Conservation (phyloP, 2,329 filamentous ascomycete species). For the Alternaria sp. region DNA sequence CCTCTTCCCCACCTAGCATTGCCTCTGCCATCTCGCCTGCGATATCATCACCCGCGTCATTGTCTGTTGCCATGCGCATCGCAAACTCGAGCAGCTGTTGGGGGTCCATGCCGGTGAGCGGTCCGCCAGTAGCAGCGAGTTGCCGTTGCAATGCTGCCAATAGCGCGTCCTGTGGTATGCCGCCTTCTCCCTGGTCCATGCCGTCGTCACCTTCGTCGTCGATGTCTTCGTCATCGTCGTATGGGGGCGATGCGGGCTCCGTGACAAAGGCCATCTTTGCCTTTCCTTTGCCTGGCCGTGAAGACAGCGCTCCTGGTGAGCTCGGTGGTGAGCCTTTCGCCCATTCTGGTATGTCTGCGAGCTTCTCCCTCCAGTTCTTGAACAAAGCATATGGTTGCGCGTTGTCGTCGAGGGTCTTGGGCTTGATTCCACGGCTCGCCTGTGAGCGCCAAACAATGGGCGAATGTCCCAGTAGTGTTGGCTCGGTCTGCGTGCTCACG, state of each 20-base stretch:
- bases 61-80: slow-evolving; percentile 53
- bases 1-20: slow-evolving; percentile 48
- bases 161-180: slow-evolving; percentile 49
- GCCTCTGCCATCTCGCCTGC: slow-evolving; percentile 52
- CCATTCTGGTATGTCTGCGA: slow-evolving; percentile 40
- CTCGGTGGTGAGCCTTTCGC: slow-evolving; percentile 23
- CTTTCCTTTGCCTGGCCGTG: slow-evolving; percentile 14
- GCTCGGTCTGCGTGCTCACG: slow-evolving; percentile 3
- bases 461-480: slow-evolving; percentile 24
- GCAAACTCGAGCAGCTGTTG: slow-evolving; percentile 52
- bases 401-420: slow-evolving; percentile 36
- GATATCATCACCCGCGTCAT: slow-evolving; percentile 52
- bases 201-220: slow-evolving; percentile 22
- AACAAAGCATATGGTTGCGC: slow-evolving; percentile 49
- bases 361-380: slow-evolving; percentile 54
- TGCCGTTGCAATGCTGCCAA: slow-evolving; percentile 45
- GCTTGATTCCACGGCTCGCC: slow-evolving; percentile 27
- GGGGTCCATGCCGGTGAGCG: slow-evolving; percentile 51
- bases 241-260: slow-evolving; percentile 21
- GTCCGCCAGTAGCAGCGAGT: slow-evolving; percentile 43
- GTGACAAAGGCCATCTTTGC: slow-evolving; percentile 13
- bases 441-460: slow-evolving; percentile 47
- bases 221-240: slow-evolving; percentile 22
- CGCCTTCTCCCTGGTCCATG: slow-evolving; percentile 20
- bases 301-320: slow-evolving; percentile 16